These are phyloP conservation scores for Melastoma malabathricum DNA, from an alignment of 345 rosid genomes.

Conservation along the genomic window DNA sequence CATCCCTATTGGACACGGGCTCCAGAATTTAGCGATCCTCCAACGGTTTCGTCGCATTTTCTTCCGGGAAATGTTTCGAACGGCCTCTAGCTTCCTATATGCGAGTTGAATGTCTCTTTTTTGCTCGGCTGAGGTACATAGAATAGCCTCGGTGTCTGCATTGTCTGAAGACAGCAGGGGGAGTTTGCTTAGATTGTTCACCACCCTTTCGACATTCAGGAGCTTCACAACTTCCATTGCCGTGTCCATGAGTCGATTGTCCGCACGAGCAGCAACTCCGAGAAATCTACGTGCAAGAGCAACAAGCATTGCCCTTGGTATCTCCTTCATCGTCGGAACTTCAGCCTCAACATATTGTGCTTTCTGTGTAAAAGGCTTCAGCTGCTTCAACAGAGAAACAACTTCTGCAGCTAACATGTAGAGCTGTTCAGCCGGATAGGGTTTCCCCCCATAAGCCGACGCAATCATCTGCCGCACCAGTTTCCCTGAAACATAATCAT, in stretches of 20 bases:
- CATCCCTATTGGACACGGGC: slow-evolving; percentile 76
- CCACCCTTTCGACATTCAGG: slow-evolving; percentile 20
- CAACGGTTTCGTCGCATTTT: slow-evolving; percentile 24
- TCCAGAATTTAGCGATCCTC: slow-evolving; percentile 59
- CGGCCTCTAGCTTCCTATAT: slow-evolving; percentile 40
- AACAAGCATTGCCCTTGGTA: slow-evolving; percentile 34
- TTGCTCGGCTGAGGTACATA: slow-evolving; percentile 15
- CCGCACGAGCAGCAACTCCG: slow-evolving; percentile 17
- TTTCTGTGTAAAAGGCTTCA: slow-evolving; percentile 18
- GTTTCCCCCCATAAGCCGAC: slow-evolving; percentile 18
- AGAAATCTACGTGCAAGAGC: slow-evolving; percentile 9
- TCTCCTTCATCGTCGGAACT: slow-evolving; percentile 17
- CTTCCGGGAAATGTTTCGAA: slow-evolving; percentile 22
- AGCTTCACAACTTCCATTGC: slow-evolving; percentile 34
- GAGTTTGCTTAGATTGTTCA: slow-evolving; percentile 39
- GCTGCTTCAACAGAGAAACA: slow-evolving; percentile 33
- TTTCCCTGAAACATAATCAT: slow-evolving; percentile 9
- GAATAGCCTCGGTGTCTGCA: too few relatives aligned
- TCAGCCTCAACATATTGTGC: slow-evolving; percentile 16
- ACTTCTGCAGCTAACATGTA: slow-evolving; percentile 61
- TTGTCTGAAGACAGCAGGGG: slow-evolving; percentile 6
- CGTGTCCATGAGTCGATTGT: slow-evolving; percentile 37
- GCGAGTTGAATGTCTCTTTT: slow-evolving; percentile 35
- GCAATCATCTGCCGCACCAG: slow-evolving; percentile 4
- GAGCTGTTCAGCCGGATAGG: slow-evolving; percentile 26